phyloP scores from a whole-genome alignment of 192 early-diverging fungal species.

The Coemansia sp. region DNA sequence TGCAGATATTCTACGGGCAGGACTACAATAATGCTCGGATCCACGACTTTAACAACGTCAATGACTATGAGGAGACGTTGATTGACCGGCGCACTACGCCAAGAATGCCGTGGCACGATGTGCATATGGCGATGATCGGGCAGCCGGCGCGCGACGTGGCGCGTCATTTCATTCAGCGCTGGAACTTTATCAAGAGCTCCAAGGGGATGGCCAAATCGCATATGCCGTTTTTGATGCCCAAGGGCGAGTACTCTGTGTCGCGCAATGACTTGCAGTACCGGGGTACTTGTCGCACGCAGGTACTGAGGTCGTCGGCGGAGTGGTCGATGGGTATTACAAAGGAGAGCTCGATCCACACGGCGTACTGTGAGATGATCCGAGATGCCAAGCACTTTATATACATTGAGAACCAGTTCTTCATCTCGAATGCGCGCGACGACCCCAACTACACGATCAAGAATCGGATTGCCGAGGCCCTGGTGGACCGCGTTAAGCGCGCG shows the following conservation, averaged over 20 bases:
- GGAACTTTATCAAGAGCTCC: constrained; percentile 83
- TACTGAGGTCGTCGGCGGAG: constrained; percentile 65
- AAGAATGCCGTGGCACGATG: constrained; percentile 90
- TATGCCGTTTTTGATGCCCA: constrained; percentile 69
- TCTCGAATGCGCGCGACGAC: constrained; percentile 56
- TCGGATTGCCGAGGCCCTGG: constrained; percentile 73
- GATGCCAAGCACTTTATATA: constrained; percentile 80
- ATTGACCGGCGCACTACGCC: constrained; percentile 58
- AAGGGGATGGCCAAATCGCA: constrained; percentile 61
- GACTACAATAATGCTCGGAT: constrained; percentile 87
- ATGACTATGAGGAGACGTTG: constrained; percentile 53
- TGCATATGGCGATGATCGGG: constrained; percentile 76
- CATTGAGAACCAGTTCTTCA: constrained; percentile 93
- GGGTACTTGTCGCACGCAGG: constrained; percentile 65
- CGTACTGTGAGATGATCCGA: constrained; percentile 71
- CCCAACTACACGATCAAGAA: constrained; percentile 72
- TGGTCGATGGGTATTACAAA: constrained; percentile 67
- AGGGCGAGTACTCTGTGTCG: constrained; percentile 62
- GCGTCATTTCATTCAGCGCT: constrained; percentile 81
- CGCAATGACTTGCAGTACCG: constrained; percentile 61
- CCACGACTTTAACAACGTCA: constrained; percentile 69
- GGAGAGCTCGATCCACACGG: constrained; percentile 78
- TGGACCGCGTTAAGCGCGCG: constrained; percentile 73
- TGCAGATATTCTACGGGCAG: constrained; percentile 67
- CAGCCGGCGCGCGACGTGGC: constrained; percentile 77